Evolutionary conservation across 1,284 basidiomycete species (phyloP).

Genomic region (Trichosporon coremiiforme): DNA sequence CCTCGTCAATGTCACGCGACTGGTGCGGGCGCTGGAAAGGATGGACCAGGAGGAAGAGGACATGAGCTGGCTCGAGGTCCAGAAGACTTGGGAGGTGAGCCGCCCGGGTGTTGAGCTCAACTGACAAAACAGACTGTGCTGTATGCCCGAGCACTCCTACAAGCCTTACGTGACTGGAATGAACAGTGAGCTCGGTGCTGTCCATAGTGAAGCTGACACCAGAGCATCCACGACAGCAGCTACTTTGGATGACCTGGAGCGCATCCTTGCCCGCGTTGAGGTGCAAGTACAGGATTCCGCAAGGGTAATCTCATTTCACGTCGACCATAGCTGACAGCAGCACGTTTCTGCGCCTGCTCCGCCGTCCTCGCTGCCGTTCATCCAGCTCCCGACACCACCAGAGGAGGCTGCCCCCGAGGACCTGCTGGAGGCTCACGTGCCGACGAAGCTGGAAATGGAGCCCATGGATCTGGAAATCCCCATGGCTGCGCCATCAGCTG

Average conservation of each 20-base stretch:
- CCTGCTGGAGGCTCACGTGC: constrained; percentile 26
- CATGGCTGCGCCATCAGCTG: background rate
- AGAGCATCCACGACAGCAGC: constrained; percentile 37
- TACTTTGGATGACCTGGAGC: constrained; percentile 31
- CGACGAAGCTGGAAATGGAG: constrained; percentile 23
- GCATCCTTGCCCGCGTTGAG: constrained; percentile 32
- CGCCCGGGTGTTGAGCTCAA: background rate
- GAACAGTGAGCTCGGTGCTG: constrained; percentile 40
- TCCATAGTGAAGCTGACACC: constrained; percentile 15
- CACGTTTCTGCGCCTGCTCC: constrained; percentile 27
- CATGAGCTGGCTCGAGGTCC: constrained; percentile 42
- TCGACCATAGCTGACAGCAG: constrained; percentile 19
- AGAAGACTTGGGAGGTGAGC: constrained; percentile 51
- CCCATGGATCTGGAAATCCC: constrained; percentile 9
- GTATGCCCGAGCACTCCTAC: constrained; percentile 46
- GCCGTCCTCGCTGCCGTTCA: constrained; percentile 13
- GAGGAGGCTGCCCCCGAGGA: constrained; percentile 21
- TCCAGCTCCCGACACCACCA: constrained; percentile 26
- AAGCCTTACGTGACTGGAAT: constrained; percentile 40
- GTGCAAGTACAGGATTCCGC: constrained; percentile 26
- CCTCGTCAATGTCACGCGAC: constrained; percentile 50
- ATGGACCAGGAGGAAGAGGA: constrained; percentile 27
- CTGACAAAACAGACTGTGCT: constrained; percentile 39
- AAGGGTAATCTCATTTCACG: constrained; percentile 11
- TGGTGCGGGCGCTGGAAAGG: too few species aligned